A percentile compares a stretch with the other conserved stretches of the same genome.
These are phyloP conservation scores for Fusarium buharicum DNA, from an alignment of 2,329 filamentous ascomycete species.

Conservation along the genomic window DNA sequence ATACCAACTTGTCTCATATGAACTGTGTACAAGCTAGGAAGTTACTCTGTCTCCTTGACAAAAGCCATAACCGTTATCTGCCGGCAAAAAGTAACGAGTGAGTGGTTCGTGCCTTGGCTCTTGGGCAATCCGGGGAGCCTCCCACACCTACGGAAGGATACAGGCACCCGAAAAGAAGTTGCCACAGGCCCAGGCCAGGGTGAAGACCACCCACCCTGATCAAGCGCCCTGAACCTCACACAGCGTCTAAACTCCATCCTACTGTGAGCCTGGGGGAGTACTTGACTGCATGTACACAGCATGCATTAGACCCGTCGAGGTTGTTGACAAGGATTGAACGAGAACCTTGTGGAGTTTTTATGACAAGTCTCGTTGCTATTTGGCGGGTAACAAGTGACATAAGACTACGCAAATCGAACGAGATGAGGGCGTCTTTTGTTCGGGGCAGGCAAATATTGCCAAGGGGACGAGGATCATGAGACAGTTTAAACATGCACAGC, in stretches of 20 bases:
- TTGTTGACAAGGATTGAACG: conserved; percentile 22
- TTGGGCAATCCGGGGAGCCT: conserved; percentile 9
- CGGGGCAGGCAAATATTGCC: not conserved
- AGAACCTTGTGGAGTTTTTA: conserved; percentile 21
- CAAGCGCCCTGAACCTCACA: conserved; percentile 44
- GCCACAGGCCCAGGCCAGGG: conserved; percentile 19
- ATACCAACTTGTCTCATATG: conserved; percentile 21
- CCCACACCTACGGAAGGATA: not conserved
- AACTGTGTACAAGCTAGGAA: conserved; percentile 1
- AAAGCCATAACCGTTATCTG: conserved; percentile 3
- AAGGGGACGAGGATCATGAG: conserved; percentile 11
- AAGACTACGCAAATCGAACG: conserved; percentile 9
- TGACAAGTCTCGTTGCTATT: conserved; percentile 14
- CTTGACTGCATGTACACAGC: conserved; percentile 1
- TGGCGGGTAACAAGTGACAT: conserved; percentile 9
- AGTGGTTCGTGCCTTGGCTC: conserved; percentile 2
- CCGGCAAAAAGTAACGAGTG: conserved; percentile 10
- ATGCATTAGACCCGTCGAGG: conserved; percentile 11
- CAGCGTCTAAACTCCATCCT: conserved; percentile 34
- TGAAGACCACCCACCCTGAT: conserved; percentile 11
- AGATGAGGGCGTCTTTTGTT: conserved; percentile 5
- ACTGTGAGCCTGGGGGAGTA: conserved; percentile 6
- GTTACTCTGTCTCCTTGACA: conserved; percentile 2
- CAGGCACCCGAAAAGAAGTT: conserved; percentile 21
- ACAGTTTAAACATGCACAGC: conserved; percentile 1